Conservation (phyloP, 768 basidiomycete genomes). For the Rhizopogon roseolus region DNA sequence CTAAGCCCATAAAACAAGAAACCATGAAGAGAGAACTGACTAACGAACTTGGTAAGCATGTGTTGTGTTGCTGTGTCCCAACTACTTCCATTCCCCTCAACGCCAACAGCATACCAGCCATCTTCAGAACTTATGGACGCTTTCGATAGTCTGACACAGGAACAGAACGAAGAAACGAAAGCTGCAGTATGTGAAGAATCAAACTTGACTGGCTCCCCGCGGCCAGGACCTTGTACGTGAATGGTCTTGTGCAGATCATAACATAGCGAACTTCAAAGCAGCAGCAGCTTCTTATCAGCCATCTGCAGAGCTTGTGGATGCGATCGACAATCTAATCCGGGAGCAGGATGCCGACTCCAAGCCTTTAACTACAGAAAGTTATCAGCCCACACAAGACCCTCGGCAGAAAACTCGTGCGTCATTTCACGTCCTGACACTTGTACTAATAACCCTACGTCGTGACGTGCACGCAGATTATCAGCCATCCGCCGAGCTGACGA, state of each 20-base stretch:
- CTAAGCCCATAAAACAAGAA: conserved; percentile 9
- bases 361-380: neutral
- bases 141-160: neutral
- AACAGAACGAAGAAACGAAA: neutral
- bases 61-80: neutral
- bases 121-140: conserved; percentile 12
- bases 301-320: conserved; percentile 8
- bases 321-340: neutral
- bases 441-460: neutral
- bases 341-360: neutral
- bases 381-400: neutral
- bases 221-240: neutral
- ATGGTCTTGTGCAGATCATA: neutral
- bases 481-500: conserved; percentile 1
- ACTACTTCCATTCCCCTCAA: neutral
- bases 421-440: neutral
- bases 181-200: neutral
- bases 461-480: neutral
- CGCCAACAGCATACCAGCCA: conserved; percentile 9
- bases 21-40: conserved; percentile 5
- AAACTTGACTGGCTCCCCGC: neutral
- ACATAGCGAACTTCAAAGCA: neutral
- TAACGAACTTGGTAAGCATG: neutral
- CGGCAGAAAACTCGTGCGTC: neutral
- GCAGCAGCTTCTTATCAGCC: conserved; percentile 2